Percentiles rank a stretch among this genome's conserved stretches.
Evolutionary conservation across 768 basidiomycete genomes (phyloP).

Genomic region (Pleurotus ostreatus): DNA sequence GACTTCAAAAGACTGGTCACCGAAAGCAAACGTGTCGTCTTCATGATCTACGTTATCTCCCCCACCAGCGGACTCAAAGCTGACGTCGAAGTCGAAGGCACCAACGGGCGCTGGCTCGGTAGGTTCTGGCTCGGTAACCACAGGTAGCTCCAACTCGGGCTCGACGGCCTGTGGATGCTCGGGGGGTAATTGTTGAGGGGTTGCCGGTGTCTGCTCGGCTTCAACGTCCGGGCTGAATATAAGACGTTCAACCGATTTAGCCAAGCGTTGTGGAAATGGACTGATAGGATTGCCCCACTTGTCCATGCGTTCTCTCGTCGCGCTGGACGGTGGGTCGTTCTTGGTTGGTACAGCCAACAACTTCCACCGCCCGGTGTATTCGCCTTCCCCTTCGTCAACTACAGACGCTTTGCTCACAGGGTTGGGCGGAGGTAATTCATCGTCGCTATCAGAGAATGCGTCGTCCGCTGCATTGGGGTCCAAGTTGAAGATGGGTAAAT

Average conservation of each 20-base stretch:
- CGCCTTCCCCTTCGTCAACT: constrained; percentile 43
- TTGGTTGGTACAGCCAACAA: constrained; percentile 57
- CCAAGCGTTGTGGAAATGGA: constrained; percentile 46
- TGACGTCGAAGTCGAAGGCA: constrained; percentile 6
- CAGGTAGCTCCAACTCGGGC: not conserved
- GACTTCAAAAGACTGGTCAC: not conserved
- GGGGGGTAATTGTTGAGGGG: not conserved
- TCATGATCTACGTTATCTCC: not conserved
- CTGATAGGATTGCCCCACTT: constrained; percentile 70
- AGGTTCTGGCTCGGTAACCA: not conserved
- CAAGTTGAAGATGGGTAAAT: constrained; percentile 24
- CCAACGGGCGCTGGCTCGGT: not conserved
- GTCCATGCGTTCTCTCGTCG: constrained; percentile 43
- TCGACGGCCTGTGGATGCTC: not conserved
- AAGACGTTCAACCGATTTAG: constrained; percentile 15
- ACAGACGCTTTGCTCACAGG: constrained; percentile 9
- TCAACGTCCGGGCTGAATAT: not conserved
- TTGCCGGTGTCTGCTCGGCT: not conserved
- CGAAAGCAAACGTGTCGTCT: not conserved
- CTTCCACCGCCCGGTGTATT: constrained; percentile 66
- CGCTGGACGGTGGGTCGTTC: constrained; percentile 59
- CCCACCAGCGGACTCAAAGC: not conserved
- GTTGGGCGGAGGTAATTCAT: constrained; percentile 8
- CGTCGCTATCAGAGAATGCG: constrained; percentile 26
- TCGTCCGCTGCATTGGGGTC: constrained; percentile 15